Evolutionary conservation across 1,139 yeast species (phyloP).

Genomic region (Magnusiomyces ingens): DNA sequence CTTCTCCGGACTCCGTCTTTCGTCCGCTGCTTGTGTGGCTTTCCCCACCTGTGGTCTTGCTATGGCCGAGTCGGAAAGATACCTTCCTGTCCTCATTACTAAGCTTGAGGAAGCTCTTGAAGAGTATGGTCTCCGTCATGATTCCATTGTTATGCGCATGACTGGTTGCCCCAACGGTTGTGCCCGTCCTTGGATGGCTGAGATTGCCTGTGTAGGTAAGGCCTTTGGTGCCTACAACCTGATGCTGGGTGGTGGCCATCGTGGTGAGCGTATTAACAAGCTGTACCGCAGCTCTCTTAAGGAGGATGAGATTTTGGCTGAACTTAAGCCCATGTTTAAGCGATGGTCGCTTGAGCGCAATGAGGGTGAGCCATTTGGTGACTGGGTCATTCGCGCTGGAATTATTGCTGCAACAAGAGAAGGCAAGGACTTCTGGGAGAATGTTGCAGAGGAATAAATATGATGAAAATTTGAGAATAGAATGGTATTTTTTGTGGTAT

Average conservation of each 20-base stretch:
- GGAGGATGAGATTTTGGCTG: conserved; percentile 79
- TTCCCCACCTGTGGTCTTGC: conserved; percentile 99
- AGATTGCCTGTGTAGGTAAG: conserved; percentile 91
- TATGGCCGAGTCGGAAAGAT: conserved; percentile 97
- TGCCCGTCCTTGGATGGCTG: conserved; percentile 98
- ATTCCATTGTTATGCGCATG: conserved; percentile 95
- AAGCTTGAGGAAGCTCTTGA: conserved; percentile 81
- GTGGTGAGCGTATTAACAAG: conserved; percentile 89
- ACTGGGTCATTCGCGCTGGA: conserved; percentile 79
- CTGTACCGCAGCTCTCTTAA: conserved; percentile 80
- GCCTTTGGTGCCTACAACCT: conserved; percentile 90
- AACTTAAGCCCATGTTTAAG: conserved; percentile 79
- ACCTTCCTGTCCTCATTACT: conserved; percentile 73
- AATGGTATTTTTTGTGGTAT: no score
- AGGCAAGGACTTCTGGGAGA: conserved; percentile 93
- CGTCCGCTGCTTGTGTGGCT: conserved; percentile 96
- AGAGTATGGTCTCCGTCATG: conserved; percentile 90
- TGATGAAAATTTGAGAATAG: no score
- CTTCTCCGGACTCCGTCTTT: conserved; percentile 76
- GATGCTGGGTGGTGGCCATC: conserved; percentile 95
- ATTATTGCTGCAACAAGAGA: conserved; percentile 81
- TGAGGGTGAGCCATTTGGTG: conserved; percentile 94
- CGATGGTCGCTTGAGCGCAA: conserved; percentile 89
- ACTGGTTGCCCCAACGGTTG: conserved; percentile 99
- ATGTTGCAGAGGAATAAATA: conserved; percentile 61